Conservation (phyloP, 2,329 filamentous ascomycete genomes). For the Thermomyces lanuginosus region DNA sequence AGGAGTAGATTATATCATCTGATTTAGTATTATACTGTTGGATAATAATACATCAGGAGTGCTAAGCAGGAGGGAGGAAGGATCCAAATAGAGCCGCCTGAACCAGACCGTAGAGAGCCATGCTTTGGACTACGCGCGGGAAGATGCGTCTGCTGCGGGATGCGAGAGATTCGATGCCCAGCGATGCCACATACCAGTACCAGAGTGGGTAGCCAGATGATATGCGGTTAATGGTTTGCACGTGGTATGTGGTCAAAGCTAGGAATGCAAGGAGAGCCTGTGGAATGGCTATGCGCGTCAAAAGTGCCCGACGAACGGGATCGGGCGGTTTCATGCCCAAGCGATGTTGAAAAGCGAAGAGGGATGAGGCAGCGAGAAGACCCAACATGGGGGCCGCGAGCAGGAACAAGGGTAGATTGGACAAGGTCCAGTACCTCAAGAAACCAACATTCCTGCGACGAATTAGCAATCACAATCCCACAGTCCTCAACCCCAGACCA, state of each 20-base stretch:
- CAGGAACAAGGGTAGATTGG: conserved; percentile 75
- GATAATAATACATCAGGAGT: neutral
- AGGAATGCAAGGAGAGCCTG: conserved; percentile 57
- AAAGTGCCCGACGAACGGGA: conserved; percentile 11
- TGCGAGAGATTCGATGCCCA: conserved; percentile 10
- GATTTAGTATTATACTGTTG: neutral
- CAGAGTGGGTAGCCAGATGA: conserved; percentile 78
- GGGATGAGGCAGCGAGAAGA: conserved; percentile 48
- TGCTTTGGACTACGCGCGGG: conserved; percentile 41
- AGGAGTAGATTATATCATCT: neutral
- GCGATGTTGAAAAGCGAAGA: conserved; percentile 22
- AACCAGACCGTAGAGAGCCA: conserved; percentile 66
- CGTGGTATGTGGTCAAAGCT: conserved; percentile 68
- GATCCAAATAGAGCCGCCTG: conserved; percentile 74
- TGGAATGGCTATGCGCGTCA: conserved; percentile 47
- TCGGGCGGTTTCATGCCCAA: conserved; percentile 2
- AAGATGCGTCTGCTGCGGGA: conserved; percentile 8
- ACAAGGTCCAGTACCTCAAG: conserved; percentile 73
- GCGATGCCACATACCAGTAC: conserved; percentile 62
- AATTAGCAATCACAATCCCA: conserved; percentile 8
- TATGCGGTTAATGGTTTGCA: conserved; percentile 83
- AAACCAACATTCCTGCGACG: conserved; percentile 63
- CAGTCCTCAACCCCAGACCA: neutral
- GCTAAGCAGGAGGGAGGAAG: conserved; percentile 77
- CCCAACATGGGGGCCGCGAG: conserved; percentile 63